A percentile compares a stretch with the other conserved stretches of the same genome.
phyloP scores from a whole-genome alignment of 345 rosid genomes.

The Garcia nutans region DNA sequence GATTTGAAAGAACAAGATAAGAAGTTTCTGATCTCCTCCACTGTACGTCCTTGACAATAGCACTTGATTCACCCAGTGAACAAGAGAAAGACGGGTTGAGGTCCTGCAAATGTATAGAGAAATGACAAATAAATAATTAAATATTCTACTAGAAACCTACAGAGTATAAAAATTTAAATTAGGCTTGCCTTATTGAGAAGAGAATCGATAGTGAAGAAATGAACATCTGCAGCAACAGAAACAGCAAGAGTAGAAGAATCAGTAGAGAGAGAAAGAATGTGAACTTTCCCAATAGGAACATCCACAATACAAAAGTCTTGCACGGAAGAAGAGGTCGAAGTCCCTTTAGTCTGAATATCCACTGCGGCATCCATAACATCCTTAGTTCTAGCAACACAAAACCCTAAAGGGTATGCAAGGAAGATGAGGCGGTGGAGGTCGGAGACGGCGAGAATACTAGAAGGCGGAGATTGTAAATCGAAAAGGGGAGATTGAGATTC shows the following conservation, averaged over 20 bases:
- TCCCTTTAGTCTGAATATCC: slow-evolving; percentile 40
- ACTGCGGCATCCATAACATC: slow-evolving; percentile 68
- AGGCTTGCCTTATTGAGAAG: slow-evolving; percentile 57
- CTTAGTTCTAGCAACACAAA: slow-evolving; percentile 67
- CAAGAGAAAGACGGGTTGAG: slow-evolving; percentile 46
- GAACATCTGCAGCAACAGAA: slow-evolving; percentile 45
- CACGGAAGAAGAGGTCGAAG: slow-evolving; percentile 33
- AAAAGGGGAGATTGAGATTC: slow-evolving; percentile 30
- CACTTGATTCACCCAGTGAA: slow-evolving; percentile 49
- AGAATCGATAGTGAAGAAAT: slow-evolving; percentile 57
- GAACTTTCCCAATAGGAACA: slow-evolving; percentile 53
- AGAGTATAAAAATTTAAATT: background rate
- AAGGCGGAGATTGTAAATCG: slow-evolving; percentile 54
- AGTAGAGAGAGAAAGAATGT: slow-evolving; percentile 56
- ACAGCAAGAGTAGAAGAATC: slow-evolving; percentile 71
- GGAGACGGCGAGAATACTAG: slow-evolving; percentile 75
- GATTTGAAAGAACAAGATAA: slow-evolving; percentile 59
- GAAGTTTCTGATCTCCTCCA: slow-evolving; percentile 66
- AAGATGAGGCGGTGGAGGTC: slow-evolving; percentile 50
- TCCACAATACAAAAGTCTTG: slow-evolving; percentile 60
- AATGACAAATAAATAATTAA: background rate
- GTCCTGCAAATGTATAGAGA: slow-evolving; percentile 40
- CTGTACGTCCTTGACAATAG: slow-evolving; percentile 59
- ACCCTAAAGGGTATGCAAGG: slow-evolving; percentile 80
- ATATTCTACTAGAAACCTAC: background rate